Evolutionary conservation across 768 basidiomycete species (phyloP).

Genomic region (Suillus subaureus): DNA sequence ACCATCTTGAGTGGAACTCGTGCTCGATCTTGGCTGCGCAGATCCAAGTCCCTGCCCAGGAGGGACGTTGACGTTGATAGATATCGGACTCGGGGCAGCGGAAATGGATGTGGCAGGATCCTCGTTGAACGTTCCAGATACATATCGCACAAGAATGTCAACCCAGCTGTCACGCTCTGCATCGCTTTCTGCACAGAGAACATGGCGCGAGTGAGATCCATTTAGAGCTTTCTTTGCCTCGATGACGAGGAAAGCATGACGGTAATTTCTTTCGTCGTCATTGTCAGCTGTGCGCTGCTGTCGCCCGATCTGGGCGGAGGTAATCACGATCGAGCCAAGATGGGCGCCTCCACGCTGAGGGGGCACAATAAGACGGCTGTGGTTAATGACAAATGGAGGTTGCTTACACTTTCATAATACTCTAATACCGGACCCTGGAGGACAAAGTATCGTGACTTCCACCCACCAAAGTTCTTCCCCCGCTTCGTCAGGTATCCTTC

Average conservation of each 20-base stretch:
- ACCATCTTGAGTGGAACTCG: slow-evolving; percentile 43
- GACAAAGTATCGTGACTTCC: slow-evolving; percentile 96
- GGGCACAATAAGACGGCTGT: slow-evolving; percentile 17
- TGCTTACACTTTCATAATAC: slow-evolving; percentile 94
- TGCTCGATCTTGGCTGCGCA: slow-evolving; percentile 59
- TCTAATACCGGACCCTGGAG: slow-evolving; percentile 88
- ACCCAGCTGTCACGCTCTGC: slow-evolving; percentile 94
- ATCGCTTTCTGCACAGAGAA: slow-evolving; percentile 96
- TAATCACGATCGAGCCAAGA: slow-evolving; percentile 86
- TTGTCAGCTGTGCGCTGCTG: slow-evolving; percentile 70
- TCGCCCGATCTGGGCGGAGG: slow-evolving; percentile 94
- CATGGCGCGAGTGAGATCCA: slow-evolving; percentile 78
- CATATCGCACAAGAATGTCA: slow-evolving; percentile 87
- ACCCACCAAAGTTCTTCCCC: slow-evolving; percentile 97
- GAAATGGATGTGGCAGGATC: slow-evolving; percentile 52
- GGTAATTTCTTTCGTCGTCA: slow-evolving; percentile 91
- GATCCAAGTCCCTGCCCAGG: slow-evolving; percentile 30
- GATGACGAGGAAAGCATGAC: slow-evolving; percentile 97
- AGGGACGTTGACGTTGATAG: slow-evolving; percentile 27
- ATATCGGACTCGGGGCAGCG: slow-evolving; percentile 34
- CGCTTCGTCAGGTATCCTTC: slow-evolving; percentile 96
- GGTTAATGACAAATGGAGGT: slow-evolving; percentile 8
- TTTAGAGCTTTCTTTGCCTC: slow-evolving; percentile 78
- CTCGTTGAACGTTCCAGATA: slow-evolving; percentile 78
- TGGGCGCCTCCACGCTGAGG: slow-evolving; percentile 85